Base-by-base conservation (phyloP, 2,329 filamentous ascomycete genomes). In the Trichoderma lentiforme region DNA sequence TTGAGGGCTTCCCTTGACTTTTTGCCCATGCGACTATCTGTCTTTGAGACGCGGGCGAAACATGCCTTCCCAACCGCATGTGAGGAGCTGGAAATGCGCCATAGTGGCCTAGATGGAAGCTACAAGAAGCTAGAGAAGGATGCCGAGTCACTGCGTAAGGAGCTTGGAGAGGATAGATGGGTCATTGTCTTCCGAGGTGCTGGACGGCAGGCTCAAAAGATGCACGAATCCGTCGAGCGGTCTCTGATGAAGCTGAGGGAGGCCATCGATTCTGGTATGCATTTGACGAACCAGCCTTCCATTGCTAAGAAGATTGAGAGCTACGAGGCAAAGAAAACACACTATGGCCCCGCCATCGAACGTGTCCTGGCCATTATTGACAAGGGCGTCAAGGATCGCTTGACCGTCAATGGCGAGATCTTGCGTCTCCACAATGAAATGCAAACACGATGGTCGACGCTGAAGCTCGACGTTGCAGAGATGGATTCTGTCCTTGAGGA, bases 381-480 rank as follows among this genome's bases (percentile, higher is more conserved):
- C 76, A 95, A 94, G 79, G 96, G 96, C n/a, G 92, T 98, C 77
- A 93, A 93, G 79, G 94, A 98, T 78, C 90, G 96, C n/a, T 85
- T 98, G 64, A 98, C 96, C 0, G 94, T 98, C 70, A 98, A 99
- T 78, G 96, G 96, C 58, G 96, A 98, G 82, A 96, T 98, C 74
- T 82, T 98, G 32, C 90, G 94, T 58, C 85, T 98, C 36, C 92
- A 97, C 77, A 89, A 90, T 7, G 95, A 98, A 77, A 92, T 98
- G 84, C 91, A 94, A 77, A 86, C 89, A n/a, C 91, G 92, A 76
- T 97, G 95, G 89, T 88, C 91, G 74, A 87, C 89, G 4, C 84
- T 98, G 66, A 93, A 94, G 78, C 86, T 87, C 15, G 89, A 93
- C 74, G 95, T 96, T 84, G 87, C 85, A 72, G 92, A 95, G 6